Base-by-base conservation (phyloP, 2,329 filamentous ascomycete species). In the Epichloe coenophiala region DNA sequence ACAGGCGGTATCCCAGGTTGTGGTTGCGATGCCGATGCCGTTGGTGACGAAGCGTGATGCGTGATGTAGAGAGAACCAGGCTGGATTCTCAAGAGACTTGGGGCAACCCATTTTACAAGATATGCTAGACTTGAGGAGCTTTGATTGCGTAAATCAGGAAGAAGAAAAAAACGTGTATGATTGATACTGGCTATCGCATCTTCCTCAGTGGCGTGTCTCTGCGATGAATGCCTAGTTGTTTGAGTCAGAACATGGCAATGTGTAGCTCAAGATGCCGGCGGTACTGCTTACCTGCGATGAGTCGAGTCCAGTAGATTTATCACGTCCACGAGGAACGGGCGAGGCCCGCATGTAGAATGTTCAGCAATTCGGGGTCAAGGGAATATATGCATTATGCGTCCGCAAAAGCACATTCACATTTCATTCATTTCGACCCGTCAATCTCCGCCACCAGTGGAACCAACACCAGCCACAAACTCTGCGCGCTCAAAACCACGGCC, bases 181-280 rank as follows among this genome's bases (percentile, higher is more conserved):
- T 31, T 31, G 8, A 31, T 7, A 31, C 27, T 17, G 17, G 19
- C 39, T 1, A 31, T 17, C 35, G 37, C 43, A 31, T 36, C 49
- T 35, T 41, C 41, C 27, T 15, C 36, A 49, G 31, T 15, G 31
- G 38, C 5, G 42, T 36, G 23, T 63, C 56, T 11, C 58, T 51
- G 17, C 58, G 46, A 31, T 60, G 63, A 64, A 3, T 63, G 60
- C 59, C 59, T 61, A 65, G 2, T 45, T 54, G 6, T 44, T 51
- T 3, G 57, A 43, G 49, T 60, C 59, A 5, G 50, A 53, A 35
- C 56, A 57, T 0, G 61, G 57, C 21, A 54, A 55, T 39, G 53
- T 54, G 15, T 77, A 77, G 0, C 72, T 73, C 50, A 77, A 59
- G 1, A 72, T 19, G 19, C 19, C 19, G 19, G 19, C 19, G 19